Base-by-base conservation (phyloP, 1,284 basidiomycete species). In the Pseudozyma tsukubaensis region DNA sequence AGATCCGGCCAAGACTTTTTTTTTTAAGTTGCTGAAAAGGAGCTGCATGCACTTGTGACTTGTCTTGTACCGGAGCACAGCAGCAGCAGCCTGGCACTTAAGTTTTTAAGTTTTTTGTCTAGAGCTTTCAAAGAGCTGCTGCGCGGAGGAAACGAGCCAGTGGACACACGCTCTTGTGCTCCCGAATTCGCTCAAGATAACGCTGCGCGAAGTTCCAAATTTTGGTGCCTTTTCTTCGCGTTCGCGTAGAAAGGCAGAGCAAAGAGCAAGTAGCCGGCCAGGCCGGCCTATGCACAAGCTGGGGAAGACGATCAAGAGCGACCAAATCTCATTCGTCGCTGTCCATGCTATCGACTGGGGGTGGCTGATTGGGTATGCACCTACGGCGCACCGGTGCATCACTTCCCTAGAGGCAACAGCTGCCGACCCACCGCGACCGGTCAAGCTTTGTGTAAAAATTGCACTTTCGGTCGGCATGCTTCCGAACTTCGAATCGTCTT, bases 131-230 rank as follows among this genome's bases (percentile, higher is more conserved):
- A 45, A 45, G 18, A 37, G 14, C 36, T 9, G 8, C 18, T 21
- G 43, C 43, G 43, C 43, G 43, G 43, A 45, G 43, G n/a, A n/a
- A n/a, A 21, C 18, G 6, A 45, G 18, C 43, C 18, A 4, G 19
- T 21, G 18, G 43, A 45, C n/a, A 45, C 12, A 12, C 12, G n/a
- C 40, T 7, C 12, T 36, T 19, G n/a, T 13, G 42, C 7, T 48
- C 24, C 32, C 18, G 56, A 58, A 58, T 58, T 58, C 47, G 56
- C 56, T 58, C 48, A 39, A 58, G 56, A 50, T 58, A 58, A 50
- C 29, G 36, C 34, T 37, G 34, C 29, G 48, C 29, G 34, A 50
- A 16, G 32, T 34, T 34, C 34, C 21, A 13, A 40, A 24, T 29
- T 8, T 45, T 29, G 32, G 21, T 19, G 11, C 16, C 32, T 43